phyloP scores from a whole-genome alignment of 495 filamentous ascomycete genomes.

The Astrothelium subdiscretum region DNA sequence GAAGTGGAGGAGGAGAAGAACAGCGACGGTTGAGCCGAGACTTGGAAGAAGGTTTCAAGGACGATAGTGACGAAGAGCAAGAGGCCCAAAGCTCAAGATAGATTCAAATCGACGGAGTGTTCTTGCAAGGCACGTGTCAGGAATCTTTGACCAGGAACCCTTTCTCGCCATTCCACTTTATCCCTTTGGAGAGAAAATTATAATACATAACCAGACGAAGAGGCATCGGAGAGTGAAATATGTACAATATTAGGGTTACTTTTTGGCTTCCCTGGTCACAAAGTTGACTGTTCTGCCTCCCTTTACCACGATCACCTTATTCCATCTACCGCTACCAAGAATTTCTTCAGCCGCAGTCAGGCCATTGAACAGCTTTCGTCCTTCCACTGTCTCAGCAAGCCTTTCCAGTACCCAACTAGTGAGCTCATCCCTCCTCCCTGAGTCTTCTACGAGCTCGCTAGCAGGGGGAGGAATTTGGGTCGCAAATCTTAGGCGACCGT shows the following conservation, averaged over 20 bases:
- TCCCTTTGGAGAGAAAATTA: not conserved
- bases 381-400: slow-evolving; percentile 36
- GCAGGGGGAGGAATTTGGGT: slow-evolving; percentile 42
- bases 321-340: not conserved
- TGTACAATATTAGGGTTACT: not conserved
- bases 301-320: slow-evolving; percentile 31
- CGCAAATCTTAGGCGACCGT: slow-evolving; percentile 59
- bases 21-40: slow-evolving; percentile 65
- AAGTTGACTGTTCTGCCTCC: slow-evolving; percentile 47
- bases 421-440: slow-evolving; percentile 24
- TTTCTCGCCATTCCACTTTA: not conserved
- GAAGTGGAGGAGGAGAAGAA: slow-evolving; percentile 28
- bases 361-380: slow-evolving; percentile 35
- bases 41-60: slow-evolving; percentile 71
- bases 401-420: slow-evolving; percentile 48
- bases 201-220: not conserved
- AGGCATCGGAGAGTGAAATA: not conserved
- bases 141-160: not conserved
- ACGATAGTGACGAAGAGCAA: slow-evolving; percentile 67
- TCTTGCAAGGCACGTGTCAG: not conserved
- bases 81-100: slow-evolving; percentile 12
- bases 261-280: slow-evolving; percentile 28
- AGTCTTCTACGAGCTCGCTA: slow-evolving; percentile 18
- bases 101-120: not conserved
- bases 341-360: slow-evolving; percentile 34